A percentile compares a stretch with the other conserved stretches of the same genome.
Evolutionary conservation across 805 yeast genomes (phyloP).

Genomic region (Saturnispora galanensis): DNA sequence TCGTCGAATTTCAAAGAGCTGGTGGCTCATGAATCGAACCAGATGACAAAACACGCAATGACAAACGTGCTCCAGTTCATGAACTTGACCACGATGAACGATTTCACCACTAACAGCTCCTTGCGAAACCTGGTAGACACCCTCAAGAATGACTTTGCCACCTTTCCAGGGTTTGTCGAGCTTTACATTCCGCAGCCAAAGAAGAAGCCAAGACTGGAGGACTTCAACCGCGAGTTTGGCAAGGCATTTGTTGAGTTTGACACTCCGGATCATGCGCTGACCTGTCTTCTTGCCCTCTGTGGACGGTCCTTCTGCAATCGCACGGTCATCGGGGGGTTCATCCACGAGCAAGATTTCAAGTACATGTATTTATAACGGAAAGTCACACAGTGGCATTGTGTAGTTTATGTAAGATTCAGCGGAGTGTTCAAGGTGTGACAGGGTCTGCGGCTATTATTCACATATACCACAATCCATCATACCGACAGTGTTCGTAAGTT

Average conservation of each 20-base stretch:
- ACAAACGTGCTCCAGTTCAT: constrained; percentile 52
- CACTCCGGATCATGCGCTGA: constrained; percentile 37
- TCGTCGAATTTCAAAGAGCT: constrained; percentile 15
- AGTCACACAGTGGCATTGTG: too few species aligned
- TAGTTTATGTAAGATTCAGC: too few species aligned
- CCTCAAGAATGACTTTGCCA: constrained; percentile 38
- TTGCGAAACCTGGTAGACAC: constrained; percentile 44
- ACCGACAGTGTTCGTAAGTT: too few species aligned
- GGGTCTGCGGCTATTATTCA: too few species aligned
- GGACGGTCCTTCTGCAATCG: constrained; percentile 65
- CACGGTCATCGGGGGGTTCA: constrained; percentile 54
- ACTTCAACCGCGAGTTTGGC: constrained; percentile 54
- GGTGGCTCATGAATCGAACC: constrained; percentile 6
- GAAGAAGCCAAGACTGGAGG: constrained; percentile 25
- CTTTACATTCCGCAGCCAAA: constrained; percentile 54
- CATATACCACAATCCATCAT: too few species aligned
- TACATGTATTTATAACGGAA: neutral
- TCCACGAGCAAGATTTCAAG: constrained; percentile 50
- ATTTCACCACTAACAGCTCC: constrained; percentile 41
- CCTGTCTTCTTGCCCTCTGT: constrained; percentile 46
- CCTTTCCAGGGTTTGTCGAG: constrained; percentile 41
- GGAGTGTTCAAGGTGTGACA: too few species aligned
- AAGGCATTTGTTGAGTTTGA: constrained; percentile 61
- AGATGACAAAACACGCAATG: constrained; percentile 15
- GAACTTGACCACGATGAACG: constrained; percentile 58